Conservation (phyloP, 495 filamentous ascomycete genomes). For the Ascobolus immersus region DNA sequence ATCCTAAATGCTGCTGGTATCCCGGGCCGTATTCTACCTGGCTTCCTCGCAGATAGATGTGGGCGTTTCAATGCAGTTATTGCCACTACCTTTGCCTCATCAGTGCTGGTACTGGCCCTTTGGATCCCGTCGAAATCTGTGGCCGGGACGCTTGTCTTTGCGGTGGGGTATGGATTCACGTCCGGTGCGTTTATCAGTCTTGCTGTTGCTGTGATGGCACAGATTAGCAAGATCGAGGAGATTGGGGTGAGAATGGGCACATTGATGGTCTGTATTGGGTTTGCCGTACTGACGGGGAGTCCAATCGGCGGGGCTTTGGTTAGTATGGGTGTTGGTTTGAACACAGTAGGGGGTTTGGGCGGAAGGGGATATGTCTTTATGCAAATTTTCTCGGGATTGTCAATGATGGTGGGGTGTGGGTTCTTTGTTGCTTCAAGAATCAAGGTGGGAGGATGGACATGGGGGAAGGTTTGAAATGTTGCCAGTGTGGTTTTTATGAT, state of each 20-base stretch:
- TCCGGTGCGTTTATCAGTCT: slow-evolving; percentile 48
- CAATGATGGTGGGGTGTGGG: slow-evolving; percentile 26
- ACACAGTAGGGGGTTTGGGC: no score
- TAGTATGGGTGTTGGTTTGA: slow-evolving; percentile 24
- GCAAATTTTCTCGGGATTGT: slow-evolving; percentile 40
- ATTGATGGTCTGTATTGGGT: slow-evolving; percentile 32
- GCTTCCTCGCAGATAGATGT: slow-evolving; percentile 42
- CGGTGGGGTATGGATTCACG: slow-evolving; percentile 42
- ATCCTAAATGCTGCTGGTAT: slow-evolving; percentile 46
- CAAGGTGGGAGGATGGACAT: slow-evolving; percentile 21
- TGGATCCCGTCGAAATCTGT: slow-evolving; percentile 39
- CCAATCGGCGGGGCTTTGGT: slow-evolving; percentile 54
- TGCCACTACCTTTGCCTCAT: slow-evolving; percentile 30
- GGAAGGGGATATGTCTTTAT: slow-evolving; percentile 31
- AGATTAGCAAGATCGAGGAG: slow-evolving; percentile 45
- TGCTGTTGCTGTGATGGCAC: slow-evolving; percentile 34
- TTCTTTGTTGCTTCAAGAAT: slow-evolving; percentile 24
- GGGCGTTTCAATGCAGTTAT: slow-evolving; percentile 45
- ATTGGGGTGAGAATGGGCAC: slow-evolving; percentile 50
- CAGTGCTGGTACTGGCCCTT: slow-evolving; percentile 38
- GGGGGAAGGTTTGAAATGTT: no score
- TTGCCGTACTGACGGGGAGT: slow-evolving; percentile 41
- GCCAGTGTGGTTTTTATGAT: no score
- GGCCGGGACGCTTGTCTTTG: slow-evolving; percentile 37
- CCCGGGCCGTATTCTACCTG: slow-evolving; percentile 47